Percentiles rank a stretch among this genome's conserved stretches.
These are phyloP conservation scores for Trichosporon sp. DNA, from an alignment of 1,284 basidiomycete genomes.

Conservation along the genomic window DNA sequence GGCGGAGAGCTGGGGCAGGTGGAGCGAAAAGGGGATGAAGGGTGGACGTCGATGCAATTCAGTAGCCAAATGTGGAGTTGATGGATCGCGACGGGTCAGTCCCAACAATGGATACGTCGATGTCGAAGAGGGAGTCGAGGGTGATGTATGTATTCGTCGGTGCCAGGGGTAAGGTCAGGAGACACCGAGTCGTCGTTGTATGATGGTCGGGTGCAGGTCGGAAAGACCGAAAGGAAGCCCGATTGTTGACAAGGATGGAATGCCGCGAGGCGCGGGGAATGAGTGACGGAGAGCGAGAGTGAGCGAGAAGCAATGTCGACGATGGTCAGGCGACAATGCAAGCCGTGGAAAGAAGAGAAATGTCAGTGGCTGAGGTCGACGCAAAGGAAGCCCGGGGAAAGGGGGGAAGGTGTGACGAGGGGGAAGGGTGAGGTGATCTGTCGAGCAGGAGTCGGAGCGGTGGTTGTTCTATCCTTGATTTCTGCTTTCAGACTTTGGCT, in stretches of 20 bases:
- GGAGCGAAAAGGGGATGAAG: conserved; percentile 1
- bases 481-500: background rate
- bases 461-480: background rate
- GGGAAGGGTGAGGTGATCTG: background rate
- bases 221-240: background rate
- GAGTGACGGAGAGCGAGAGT: background rate
- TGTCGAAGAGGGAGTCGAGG: background rate
- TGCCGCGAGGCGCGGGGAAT: background rate
- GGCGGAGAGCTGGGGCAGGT: background rate
- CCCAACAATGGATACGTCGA: background rate
- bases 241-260: background rate
- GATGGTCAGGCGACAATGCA: background rate
- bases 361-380: background rate
- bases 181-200: background rate
- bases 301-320: background rate
- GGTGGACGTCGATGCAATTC: background rate
- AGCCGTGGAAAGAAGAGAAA: background rate
- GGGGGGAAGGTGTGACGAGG: background rate
- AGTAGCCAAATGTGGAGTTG: background rate
- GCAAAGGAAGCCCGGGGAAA: background rate
- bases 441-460: background rate
- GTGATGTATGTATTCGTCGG: background rate
- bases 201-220: background rate
- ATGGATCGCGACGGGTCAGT: background rate
- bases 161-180: background rate